phyloP scores from a whole-genome alignment of 176 grass and related monocot genomes.

The Musa itinerans region DNA sequence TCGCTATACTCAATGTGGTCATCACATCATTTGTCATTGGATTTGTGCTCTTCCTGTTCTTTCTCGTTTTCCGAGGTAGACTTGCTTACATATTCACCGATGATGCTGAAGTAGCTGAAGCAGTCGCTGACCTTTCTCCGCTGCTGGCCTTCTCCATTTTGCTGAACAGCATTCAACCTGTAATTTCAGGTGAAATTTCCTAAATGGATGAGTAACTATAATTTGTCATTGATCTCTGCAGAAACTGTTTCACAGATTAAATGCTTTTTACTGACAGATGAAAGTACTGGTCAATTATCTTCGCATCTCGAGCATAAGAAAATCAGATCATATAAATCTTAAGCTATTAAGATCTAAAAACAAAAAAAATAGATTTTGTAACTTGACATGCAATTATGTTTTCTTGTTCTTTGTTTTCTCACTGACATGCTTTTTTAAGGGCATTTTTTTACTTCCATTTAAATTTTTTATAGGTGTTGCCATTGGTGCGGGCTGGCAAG shows the following conservation, averaged over 20 bases:
- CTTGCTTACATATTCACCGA: constrained; percentile 78
- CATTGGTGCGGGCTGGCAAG: constrained; percentile 69
- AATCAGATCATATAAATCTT: no score
- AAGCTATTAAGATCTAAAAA: no score
- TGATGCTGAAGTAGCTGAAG: constrained; percentile 28
- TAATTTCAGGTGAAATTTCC: constrained; percentile 53
- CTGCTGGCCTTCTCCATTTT: constrained; percentile 79
- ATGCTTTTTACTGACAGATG: no score
- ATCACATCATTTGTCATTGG: constrained; percentile 40
- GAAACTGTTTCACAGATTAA: no score
- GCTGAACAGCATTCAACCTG: constrained; percentile 79
- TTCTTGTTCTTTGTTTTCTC: not conserved
- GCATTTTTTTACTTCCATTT: not conserved
- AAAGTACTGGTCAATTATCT: not conserved
- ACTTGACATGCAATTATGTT: not conserved
- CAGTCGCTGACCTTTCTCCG: constrained; percentile 55
- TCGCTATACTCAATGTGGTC: constrained; percentile 52
- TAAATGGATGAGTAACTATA: not conserved
- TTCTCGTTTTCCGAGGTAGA: constrained; percentile 43
- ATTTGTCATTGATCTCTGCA: no score
- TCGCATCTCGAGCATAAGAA: no score
- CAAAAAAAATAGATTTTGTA: not conserved
- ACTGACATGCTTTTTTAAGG: not conserved
- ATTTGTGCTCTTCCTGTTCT: constrained; percentile 41
- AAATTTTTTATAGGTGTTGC: constrained; percentile 46